Evolutionary conservation across 805 yeast genomes (phyloP).

Genomic region (Schwanniomyces vanrijiae): DNA sequence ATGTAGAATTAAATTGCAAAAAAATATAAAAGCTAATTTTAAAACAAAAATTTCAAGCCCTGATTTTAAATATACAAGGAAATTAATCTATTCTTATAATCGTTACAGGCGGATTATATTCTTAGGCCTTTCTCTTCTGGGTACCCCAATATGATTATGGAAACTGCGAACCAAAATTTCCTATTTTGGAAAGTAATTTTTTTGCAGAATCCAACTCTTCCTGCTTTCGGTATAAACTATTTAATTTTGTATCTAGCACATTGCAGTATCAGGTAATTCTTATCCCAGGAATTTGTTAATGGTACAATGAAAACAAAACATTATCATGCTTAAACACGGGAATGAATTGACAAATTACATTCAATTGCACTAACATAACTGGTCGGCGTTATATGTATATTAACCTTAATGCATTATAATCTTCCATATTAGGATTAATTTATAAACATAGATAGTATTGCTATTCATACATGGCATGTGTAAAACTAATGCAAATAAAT

Average conservation of each 20-base stretch:
- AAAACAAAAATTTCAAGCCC: not conserved
- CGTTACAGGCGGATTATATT: not conserved
- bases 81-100: not conserved
- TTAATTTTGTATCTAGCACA: not conserved
- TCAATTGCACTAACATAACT: not conserved
- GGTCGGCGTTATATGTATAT: not conserved
- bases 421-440: not conserved
- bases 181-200: not conserved
- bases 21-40: not conserved
- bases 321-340: not conserved
- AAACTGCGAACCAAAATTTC: constrained; percentile 1
- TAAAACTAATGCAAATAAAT: not conserved
- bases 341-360: not conserved
- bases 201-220: not conserved
- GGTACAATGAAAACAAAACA: not conserved
- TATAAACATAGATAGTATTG: not conserved
- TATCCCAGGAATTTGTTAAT: not conserved
- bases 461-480: not conserved
- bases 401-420: not conserved
- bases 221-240: too few species aligned
- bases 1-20: not conserved
- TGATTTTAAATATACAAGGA: not conserved
- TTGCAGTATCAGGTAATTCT: not conserved
- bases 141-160: not conserved
- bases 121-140: not conserved